Percentiles rank a stretch among this genome's conserved stretches.
Evolutionary conservation across 768 basidiomycete species (phyloP).

Genomic region (Melanogaster broomeanus): DNA sequence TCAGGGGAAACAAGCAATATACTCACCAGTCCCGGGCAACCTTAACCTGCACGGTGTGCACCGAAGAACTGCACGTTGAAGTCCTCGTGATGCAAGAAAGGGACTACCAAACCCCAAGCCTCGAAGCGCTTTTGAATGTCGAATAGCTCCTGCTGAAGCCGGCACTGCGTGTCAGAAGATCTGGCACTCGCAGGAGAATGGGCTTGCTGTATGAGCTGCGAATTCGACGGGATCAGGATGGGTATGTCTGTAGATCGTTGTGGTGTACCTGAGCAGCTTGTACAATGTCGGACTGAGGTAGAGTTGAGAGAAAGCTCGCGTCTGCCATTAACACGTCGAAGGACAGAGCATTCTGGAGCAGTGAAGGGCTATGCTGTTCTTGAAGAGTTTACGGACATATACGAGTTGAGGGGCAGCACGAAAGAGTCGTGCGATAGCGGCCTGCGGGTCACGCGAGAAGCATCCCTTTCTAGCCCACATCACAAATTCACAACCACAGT

Average conservation of each 20-base stretch:
- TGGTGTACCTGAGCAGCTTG: conserved; percentile 60
- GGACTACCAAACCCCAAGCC: conserved; percentile 84
- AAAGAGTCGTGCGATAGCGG: background rate
- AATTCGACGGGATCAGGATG: conserved; percentile 13
- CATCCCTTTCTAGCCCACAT: background rate
- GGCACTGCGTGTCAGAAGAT: conserved; percentile 59
- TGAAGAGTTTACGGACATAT: background rate
- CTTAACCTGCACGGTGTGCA: conserved; percentile 92
- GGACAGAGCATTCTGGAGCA: background rate
- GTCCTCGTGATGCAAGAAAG: conserved; percentile 70
- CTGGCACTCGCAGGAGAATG: conserved; percentile 54
- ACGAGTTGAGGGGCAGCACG: background rate
- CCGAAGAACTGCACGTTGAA: conserved; percentile 93
- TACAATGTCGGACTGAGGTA: conserved; percentile 53
- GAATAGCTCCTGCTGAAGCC: conserved; percentile 70
- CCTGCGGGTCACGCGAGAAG: background rate
- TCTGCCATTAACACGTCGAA: conserved; percentile 17
- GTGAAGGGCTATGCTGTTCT: background rate
- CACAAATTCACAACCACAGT: too few species aligned
- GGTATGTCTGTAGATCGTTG: conserved; percentile 6
- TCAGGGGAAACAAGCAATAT: background rate
- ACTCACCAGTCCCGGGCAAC: conserved; percentile 88
- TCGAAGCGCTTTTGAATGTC: conserved; percentile 75
- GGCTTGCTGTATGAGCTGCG: conserved; percentile 68
- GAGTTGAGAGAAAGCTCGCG: conserved; percentile 49